Conservation (phyloP, 352 stramenopile genomes). For the Phytophthora pisi region DNA sequence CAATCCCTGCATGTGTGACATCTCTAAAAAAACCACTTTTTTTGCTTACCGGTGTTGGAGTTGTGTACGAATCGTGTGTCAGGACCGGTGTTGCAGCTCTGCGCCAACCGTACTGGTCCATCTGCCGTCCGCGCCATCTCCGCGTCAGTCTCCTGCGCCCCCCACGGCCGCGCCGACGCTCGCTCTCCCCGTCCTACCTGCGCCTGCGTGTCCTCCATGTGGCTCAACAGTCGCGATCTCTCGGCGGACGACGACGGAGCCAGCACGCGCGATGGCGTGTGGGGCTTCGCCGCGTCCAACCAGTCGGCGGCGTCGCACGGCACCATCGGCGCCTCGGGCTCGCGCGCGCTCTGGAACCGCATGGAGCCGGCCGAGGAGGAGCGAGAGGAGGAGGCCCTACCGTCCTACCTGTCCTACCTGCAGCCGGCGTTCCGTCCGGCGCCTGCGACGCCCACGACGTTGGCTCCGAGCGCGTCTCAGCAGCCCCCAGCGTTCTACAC, state of each 20-base stretch:
- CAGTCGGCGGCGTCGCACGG: slow-evolving; percentile 31
- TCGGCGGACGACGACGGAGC: slow-evolving; percentile 31
- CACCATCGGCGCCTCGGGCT: slow-evolving; percentile 47
- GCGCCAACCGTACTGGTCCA: not conserved
- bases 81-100: not conserved
- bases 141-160: not conserved
- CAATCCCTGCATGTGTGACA: too few relatives aligned
- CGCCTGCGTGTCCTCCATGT: slow-evolving; percentile 30
- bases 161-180: not conserved
- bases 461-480: not conserved
- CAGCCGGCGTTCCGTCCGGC: slow-evolving; percentile 52
- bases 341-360: slow-evolving; percentile 64
- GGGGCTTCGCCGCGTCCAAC: slow-evolving; percentile 28
- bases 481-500: slow-evolving; percentile 14
- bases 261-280: slow-evolving; percentile 28
- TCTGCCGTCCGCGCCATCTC: not conserved
- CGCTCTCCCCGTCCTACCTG: not conserved
- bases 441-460: slow-evolving; percentile 15
- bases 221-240: slow-evolving; percentile 42
- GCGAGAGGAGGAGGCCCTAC: slow-evolving; percentile 71
- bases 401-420: slow-evolving; percentile 75
- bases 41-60: not conserved
- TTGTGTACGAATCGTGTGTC: not conserved
- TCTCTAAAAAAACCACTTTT: too few relatives aligned
- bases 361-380: slow-evolving; percentile 72